Evolutionary conservation across 108 stramenopile genomes (phyloP).

Genomic region (Cylindrotheca closterium): DNA sequence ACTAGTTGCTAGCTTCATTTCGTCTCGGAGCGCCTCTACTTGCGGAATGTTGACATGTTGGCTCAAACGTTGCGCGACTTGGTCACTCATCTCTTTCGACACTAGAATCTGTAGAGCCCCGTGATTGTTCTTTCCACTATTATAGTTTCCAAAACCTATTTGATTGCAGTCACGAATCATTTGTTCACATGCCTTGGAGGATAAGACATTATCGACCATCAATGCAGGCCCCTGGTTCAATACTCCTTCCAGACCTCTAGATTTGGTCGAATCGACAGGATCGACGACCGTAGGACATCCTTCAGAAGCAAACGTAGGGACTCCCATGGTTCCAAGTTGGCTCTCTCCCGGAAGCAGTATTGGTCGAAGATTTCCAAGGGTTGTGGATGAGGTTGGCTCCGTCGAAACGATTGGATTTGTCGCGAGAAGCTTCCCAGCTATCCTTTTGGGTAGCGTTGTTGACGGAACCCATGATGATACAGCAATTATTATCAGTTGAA

Average conservation of each 20-base stretch:
- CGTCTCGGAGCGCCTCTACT: conserved; percentile 31
- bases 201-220: conserved; percentile 51
- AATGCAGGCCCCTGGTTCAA: conserved; percentile 63
- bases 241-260: conserved; percentile 63
- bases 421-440: background rate
- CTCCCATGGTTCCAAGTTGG: conserved; percentile 48
- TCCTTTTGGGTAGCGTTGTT: background rate
- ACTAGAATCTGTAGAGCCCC: conserved; percentile 79
- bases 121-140: conserved; percentile 76
- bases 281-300: background rate
- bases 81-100: conserved; percentile 44
- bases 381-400: too few relatives aligned
- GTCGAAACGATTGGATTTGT: too few relatives aligned
- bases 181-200: conserved; percentile 46
- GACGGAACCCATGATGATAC: background rate
- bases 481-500: background rate
- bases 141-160: conserved; percentile 60
- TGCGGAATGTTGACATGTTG: conserved; percentile 60
- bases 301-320: conserved; percentile 63
- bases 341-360: conserved; percentile 4
- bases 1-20: background rate
- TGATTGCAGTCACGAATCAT: conserved; percentile 58
- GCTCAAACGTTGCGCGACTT: conserved; percentile 43
- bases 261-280: background rate
- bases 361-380: background rate